A percentile compares a stretch with the other conserved stretches of the same genome.
Conservation (phyloP, 306 rosid genomes). For the Malus sylvestris region DNA sequence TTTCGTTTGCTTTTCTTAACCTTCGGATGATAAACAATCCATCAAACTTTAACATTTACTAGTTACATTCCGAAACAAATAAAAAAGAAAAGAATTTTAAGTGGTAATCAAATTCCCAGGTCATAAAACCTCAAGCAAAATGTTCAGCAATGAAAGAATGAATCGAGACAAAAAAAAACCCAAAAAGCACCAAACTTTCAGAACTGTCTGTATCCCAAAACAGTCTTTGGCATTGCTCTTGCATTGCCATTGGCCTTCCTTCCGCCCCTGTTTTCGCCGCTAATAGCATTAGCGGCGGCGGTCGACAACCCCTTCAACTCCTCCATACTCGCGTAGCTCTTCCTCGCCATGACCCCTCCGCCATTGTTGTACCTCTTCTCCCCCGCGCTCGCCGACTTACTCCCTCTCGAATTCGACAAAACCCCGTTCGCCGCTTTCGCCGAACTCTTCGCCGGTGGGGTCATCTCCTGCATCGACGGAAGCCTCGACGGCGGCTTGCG, state of each 20-base stretch:
- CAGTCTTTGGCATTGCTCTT: constrained; percentile 30
- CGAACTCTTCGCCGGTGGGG: constrained; percentile 55
- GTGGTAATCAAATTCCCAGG: not conserved
- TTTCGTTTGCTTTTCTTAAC: too few relatives aligned
- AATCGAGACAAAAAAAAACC: not conserved
- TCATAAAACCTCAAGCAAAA: not conserved
- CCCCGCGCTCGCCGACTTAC: constrained; percentile 64
- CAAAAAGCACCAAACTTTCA: constrained; percentile 15
- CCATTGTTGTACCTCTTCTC: constrained; percentile 42
- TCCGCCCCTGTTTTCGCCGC: constrained; percentile 55
- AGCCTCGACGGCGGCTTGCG: constrained; percentile 40
- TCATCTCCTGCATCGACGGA: constrained; percentile 45
- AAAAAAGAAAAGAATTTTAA: not conserved
- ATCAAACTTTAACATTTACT: not conserved
- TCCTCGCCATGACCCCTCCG: constrained; percentile 51
- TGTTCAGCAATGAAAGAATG: not conserved
- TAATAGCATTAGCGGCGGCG: constrained; percentile 53
- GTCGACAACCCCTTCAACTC: constrained; percentile 61
- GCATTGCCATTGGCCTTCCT: constrained; percentile 10
- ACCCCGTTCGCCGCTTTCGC: constrained; percentile 29
- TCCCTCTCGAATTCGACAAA: constrained; percentile 60
- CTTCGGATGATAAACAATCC: not conserved
- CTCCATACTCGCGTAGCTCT: constrained; percentile 69
- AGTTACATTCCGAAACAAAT: not conserved
- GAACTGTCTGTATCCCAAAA: constrained; percentile 44